These are phyloP conservation scores for Calonectria leucothoes DNA, from an alignment of 2,329 filamentous ascomycete genomes.

Conservation along the genomic window DNA sequence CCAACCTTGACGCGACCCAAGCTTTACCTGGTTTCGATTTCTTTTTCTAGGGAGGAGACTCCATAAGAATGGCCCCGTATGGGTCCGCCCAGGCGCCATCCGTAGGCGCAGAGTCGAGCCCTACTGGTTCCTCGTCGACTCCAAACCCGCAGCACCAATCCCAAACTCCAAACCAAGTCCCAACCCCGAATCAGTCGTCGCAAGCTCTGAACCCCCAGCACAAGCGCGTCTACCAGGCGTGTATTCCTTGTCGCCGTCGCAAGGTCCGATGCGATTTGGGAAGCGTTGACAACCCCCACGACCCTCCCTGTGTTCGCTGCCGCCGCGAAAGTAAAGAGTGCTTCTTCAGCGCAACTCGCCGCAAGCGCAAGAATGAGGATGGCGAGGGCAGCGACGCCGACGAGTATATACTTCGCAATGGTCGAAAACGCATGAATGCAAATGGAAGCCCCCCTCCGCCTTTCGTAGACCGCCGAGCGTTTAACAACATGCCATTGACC, in stretches of 20 bases:
- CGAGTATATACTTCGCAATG: constrained; percentile 79
- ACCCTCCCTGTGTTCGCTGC: constrained; percentile 93
- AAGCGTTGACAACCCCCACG: constrained; percentile 91
- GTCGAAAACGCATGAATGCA: constrained; percentile 73
- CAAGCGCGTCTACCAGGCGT: constrained; percentile 73
- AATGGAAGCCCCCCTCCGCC: constrained; percentile 59
- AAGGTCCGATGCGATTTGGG: constrained; percentile 73
- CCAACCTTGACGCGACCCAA: constrained; percentile 17
- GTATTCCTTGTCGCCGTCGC: constrained; percentile 70
- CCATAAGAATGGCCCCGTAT: constrained; percentile 38
- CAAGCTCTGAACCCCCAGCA: constrained; percentile 53
- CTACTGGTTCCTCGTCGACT: constrained; percentile 37
- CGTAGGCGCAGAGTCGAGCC: constrained; percentile 40
- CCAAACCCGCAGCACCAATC: constrained; percentile 27
- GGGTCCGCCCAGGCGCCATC: constrained; percentile 34
- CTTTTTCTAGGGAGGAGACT: constrained; percentile 8
- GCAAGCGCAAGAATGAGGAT: constrained; percentile 85
- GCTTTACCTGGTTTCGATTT: constrained; percentile 13
- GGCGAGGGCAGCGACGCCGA: constrained; percentile 64
- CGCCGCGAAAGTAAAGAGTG: constrained; percentile 96
- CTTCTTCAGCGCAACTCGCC: constrained; percentile 93
- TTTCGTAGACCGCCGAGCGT: constrained; percentile 56
- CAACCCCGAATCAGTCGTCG: constrained; percentile 27
- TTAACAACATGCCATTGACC: constrained; percentile 68
- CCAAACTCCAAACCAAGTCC: constrained; percentile 33